Evolutionary conservation across 2,329 filamentous ascomycete genomes (phyloP).

Genomic region (Trichoderma koningii): DNA sequence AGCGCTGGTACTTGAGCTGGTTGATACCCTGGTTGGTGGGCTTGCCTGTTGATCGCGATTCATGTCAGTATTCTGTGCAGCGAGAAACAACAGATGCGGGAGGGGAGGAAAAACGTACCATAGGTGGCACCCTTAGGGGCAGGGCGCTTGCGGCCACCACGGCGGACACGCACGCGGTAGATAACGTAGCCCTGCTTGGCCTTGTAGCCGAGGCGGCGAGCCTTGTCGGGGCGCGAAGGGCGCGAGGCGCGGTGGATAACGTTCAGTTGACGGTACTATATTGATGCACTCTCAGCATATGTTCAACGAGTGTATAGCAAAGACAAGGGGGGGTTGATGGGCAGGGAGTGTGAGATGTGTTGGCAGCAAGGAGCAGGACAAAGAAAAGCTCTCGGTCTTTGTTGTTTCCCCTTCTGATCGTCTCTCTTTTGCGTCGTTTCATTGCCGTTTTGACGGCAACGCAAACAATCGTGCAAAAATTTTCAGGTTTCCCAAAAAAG

Average conservation of each 20-base stretch:
- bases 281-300: constrained; percentile 99
- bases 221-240: constrained; percentile 98
- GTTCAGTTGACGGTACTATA: constrained; percentile 99
- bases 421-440: neutral
- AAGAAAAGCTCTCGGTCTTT: neutral
- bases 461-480: neutral
- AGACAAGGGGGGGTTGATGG: constrained; percentile 31
- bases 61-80: neutral
- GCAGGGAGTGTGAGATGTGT: constrained; percentile 25
- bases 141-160: constrained; percentile 98
- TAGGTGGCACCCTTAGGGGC: constrained; percentile 98
- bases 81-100: neutral
- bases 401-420: neutral
- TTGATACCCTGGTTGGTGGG: constrained; percentile 99
- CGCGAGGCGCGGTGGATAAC: constrained; percentile 99
- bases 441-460: constrained; percentile 9
- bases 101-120: constrained; percentile 62
- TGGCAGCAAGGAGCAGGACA: neutral
- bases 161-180: constrained; percentile 98
- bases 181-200: constrained; percentile 99
- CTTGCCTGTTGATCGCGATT: constrained; percentile 69
- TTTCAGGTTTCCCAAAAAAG: neutral
- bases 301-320: constrained; percentile 99
- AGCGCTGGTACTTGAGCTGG: constrained; percentile 99
- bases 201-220: constrained; percentile 99